A percentile compares a stretch with the other conserved stretches of the same genome.
Conservation (phyloP, 2,329 filamentous ascomycete genomes). For the Epicoccum nigrum region DNA sequence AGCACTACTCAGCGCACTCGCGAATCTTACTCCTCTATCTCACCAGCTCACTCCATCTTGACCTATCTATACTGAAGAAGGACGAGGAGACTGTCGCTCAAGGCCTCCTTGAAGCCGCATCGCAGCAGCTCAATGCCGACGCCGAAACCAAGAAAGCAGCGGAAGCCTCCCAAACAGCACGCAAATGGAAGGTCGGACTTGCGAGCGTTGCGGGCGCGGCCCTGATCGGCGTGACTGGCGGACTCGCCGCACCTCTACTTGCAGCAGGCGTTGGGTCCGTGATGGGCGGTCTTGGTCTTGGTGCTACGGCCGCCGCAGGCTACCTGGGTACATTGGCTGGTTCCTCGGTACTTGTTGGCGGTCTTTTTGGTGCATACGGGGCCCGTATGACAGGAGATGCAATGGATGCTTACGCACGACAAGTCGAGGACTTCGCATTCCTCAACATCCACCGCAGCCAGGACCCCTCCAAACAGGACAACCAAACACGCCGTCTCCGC, state of each 20-base stretch:
- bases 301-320: slow-evolving; percentile 74
- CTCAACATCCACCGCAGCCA: slow-evolving; percentile 64
- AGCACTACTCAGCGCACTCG: slow-evolving; percentile 77
- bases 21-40: slow-evolving; percentile 73
- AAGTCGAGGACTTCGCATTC: slow-evolving; percentile 89
- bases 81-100: slow-evolving; percentile 78
- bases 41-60: slow-evolving; percentile 72
- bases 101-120: slow-evolving; percentile 73
- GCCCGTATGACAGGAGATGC: slow-evolving; percentile 81
- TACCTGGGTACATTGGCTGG: slow-evolving; percentile 82
- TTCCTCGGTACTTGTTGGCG: slow-evolving; percentile 78
- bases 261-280: slow-evolving; percentile 80
- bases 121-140: slow-evolving; percentile 74
- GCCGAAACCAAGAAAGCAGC: slow-evolving; percentile 75
- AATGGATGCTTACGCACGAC: slow-evolving; percentile 85
- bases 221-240: slow-evolving; percentile 81
- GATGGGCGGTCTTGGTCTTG: slow-evolving; percentile 77
- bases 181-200: slow-evolving; percentile 82
- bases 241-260: slow-evolving; percentile 77
- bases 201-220: slow-evolving; percentile 88
- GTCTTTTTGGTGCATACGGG: slow-evolving; percentile 90
- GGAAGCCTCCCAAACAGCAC: slow-evolving; percentile 68
- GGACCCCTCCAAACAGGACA: slow-evolving; percentile 57
- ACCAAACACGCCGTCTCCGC: slow-evolving; percentile 63
- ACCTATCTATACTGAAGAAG: slow-evolving; percentile 66